Conservation (phyloP, 75 land plant species). For the Gnetum montanum region DNA sequence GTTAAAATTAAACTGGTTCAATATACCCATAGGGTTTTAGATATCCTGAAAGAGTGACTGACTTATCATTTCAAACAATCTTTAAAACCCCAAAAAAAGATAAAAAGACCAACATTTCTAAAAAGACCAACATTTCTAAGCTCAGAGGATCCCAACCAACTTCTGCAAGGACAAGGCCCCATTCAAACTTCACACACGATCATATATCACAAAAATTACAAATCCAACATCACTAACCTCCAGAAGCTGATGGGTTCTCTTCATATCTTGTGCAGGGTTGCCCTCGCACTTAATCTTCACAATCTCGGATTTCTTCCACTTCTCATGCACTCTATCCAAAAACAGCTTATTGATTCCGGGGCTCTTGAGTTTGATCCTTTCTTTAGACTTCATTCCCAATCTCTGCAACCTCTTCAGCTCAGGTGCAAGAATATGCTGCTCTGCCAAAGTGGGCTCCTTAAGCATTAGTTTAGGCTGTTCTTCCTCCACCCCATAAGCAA, state of each 20-base stretch:
- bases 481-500: conserved; percentile 10
- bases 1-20: no score
- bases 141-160: no score
- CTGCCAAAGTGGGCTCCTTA: conserved; percentile 50
- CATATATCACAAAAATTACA: no score
- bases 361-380: conserved; percentile 48
- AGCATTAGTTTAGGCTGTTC: conserved; percentile 5
- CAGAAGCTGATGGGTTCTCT: conserved; percentile 64
- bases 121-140: no score
- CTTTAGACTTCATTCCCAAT: conserved; percentile 31
- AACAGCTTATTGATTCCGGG: conserved; percentile 64
- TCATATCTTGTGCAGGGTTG: conserved; percentile 70
- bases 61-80: no score
- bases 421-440: conserved; percentile 59
- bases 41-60: no score
- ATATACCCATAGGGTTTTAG: no score
- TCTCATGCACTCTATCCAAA: conserved; percentile 59
- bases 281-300: conserved; percentile 78
- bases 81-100: no score
- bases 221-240: conserved; percentile 81
- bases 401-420: conserved; percentile 57
- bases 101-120: no score
- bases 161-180: no score
- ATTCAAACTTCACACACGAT: no score
- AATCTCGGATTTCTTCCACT: conserved; percentile 64